Percentiles rank a stretch among this genome's conserved stretches.
These are phyloP conservation scores for Mayamaea pseudoterrestris DNA, from an alignment of 108 stramenopile species.

Conservation along the genomic window DNA sequence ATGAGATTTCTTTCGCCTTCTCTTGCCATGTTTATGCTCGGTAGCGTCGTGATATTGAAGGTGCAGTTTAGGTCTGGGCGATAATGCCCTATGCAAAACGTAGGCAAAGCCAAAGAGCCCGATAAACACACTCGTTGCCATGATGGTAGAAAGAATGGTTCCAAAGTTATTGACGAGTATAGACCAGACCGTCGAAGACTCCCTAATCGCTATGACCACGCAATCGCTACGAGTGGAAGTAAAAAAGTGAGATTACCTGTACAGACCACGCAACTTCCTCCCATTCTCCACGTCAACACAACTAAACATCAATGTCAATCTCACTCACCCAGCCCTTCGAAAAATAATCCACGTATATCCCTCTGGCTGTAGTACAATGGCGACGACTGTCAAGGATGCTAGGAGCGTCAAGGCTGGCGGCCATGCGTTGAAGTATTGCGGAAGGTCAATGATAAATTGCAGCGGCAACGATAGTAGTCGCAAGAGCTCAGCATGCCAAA, in stretches of 20 bases:
- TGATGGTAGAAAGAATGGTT: constrained; percentile 26
- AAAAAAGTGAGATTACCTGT: constrained; percentile 1
- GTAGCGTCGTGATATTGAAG: background rate
- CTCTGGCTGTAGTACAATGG: constrained; percentile 57
- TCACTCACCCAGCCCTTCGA: constrained; percentile 39
- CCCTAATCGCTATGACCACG: constrained; percentile 7
- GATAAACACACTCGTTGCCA: constrained; percentile 18
- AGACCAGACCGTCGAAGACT: constrained; percentile 14
- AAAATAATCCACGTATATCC: constrained; percentile 55
- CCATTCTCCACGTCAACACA: background rate
- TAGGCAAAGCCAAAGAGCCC: constrained; percentile 26
- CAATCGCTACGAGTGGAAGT: background rate
- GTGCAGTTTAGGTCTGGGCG: constrained; percentile 7
- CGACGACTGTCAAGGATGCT: constrained; percentile 37
- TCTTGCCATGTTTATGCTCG: constrained; percentile 1
- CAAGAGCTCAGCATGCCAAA: no score
- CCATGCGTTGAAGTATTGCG: no score
- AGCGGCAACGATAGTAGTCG: no score
- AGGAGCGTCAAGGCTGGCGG: constrained; percentile 39
- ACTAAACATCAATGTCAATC: background rate
- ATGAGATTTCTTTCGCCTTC: constrained; percentile 29
- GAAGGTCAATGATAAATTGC: no score
- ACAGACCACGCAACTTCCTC: background rate
- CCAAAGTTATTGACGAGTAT: constrained; percentile 33
- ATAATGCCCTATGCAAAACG: constrained; percentile 23